Percentiles rank a stretch among this genome's conserved stretches.
phyloP scores from a whole-genome alignment of 202 grass and related monocot genomes.

The Setaria viridis region DNA sequence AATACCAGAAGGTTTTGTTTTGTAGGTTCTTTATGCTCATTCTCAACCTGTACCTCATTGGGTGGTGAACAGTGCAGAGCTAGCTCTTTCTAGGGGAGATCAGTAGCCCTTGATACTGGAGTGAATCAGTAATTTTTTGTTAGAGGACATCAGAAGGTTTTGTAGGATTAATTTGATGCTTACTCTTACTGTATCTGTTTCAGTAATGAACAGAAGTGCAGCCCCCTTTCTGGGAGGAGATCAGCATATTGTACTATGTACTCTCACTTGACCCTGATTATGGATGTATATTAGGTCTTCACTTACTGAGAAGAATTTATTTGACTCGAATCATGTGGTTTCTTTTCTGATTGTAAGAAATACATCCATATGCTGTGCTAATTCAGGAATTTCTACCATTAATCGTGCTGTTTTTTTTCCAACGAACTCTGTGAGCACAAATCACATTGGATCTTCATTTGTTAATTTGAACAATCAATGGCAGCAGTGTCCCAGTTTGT shows the following conservation, averaged over 20 bases:
- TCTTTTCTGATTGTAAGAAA: neutral
- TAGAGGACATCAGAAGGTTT: constrained; percentile 2
- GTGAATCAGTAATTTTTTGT: neutral
- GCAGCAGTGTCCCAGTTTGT: neutral
- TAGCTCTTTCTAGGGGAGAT: constrained; percentile 8
- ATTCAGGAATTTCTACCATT: neutral
- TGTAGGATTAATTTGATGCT: constrained; percentile 35
- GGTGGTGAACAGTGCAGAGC: constrained; percentile 9
- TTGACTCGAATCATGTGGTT: neutral
- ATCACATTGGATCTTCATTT: neutral
- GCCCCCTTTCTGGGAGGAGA: constrained; percentile 8
- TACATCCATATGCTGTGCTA: neutral
- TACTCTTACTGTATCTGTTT: neutral
- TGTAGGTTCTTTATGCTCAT: neutral
- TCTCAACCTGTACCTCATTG: constrained; percentile 21
- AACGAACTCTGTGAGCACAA: neutral
- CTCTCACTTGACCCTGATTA: constrained; percentile 6
- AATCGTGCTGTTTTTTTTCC: neutral
- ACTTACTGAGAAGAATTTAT: neutral
- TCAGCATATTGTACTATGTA: constrained; percentile 17
- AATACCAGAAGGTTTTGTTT: constrained; percentile 21
- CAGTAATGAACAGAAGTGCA: constrained; percentile 21
- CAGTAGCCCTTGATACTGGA: constrained; percentile 5
- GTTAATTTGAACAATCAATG: neutral
- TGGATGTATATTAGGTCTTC: constrained; percentile 36